Conservation (phyloP, 106 monocot genomes). For the Chionographis japonica region DNA sequence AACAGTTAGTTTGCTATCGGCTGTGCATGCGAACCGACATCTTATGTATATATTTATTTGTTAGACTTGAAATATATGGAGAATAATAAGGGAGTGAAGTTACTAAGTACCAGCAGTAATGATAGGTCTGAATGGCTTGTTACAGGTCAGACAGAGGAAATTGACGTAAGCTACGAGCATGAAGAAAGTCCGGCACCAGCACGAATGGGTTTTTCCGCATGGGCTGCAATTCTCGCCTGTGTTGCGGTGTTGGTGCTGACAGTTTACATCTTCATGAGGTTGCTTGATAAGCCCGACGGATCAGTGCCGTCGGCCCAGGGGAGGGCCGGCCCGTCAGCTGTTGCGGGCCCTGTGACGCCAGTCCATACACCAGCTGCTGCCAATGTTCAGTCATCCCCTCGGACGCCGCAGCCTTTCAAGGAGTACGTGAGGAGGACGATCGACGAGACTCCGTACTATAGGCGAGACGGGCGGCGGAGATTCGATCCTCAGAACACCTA, state of each 20-base stretch:
- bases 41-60: no score
- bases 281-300: conserved; percentile 51
- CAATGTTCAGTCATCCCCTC: conserved; percentile 25
- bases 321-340: conserved; percentile 1
- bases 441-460: conserved; percentile 92
- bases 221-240: conserved; percentile 38
- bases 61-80: no score
- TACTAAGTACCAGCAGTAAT: no score
- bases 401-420: conserved; percentile 73
- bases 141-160: conserved; percentile 70
- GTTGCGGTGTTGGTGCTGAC: conserved; percentile 36
- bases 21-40: no score
- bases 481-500: conserved; percentile 85
- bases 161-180: conserved; percentile 50
- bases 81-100: no score
- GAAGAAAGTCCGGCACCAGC: conserved; percentile 11
- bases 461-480: conserved; percentile 45
- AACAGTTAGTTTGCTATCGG: no score
- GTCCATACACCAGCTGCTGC: conserved; percentile 1
- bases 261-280: conserved; percentile 46
- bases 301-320: conserved; percentile 7
- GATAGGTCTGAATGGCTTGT: not conserved
- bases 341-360: conserved; percentile 11
- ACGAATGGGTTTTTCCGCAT: conserved; percentile 11
- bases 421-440: conserved; percentile 87